Percentiles rank a stretch among this genome's conserved stretches.
These are phyloP conservation scores for Colletotrichum truncatum DNA, from an alignment of 2,329 filamentous ascomycete genomes.

Conservation along the genomic window DNA sequence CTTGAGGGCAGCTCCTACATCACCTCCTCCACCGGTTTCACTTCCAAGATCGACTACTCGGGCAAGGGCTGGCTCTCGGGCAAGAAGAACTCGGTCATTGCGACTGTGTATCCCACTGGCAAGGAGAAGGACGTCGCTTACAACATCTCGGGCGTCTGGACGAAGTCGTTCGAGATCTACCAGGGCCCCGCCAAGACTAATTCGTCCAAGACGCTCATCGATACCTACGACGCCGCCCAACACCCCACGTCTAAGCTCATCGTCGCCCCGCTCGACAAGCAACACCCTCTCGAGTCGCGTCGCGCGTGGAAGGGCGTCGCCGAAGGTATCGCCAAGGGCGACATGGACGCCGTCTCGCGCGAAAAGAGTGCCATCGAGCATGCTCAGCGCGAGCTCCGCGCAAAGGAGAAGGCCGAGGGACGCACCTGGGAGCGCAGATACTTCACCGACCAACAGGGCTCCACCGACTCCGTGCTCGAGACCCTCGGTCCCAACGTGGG, in stretches of 20 bases:
- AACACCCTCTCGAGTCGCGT: constrained; percentile 88
- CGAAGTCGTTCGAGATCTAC: constrained; percentile 81
- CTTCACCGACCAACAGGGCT: constrained; percentile 68
- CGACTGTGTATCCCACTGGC: constrained; percentile 75
- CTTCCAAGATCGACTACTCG: constrained; percentile 90
- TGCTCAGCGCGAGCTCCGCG: constrained; percentile 79
- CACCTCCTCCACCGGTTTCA: constrained; percentile 84
- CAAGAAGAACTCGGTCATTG: constrained; percentile 92
- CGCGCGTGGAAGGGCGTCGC: constrained; percentile 90
- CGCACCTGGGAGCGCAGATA: constrained; percentile 85
- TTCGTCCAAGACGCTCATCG: constrained; percentile 58
- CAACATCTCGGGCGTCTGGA: constrained; percentile 92
- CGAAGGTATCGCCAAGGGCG: constrained; percentile 79
- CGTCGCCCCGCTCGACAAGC: constrained; percentile 77
- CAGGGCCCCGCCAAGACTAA: constrained; percentile 66
- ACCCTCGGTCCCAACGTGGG: constrained; percentile 56
- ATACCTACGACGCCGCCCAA: constrained; percentile 68
- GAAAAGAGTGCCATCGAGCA: constrained; percentile 94
- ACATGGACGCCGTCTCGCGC: constrained; percentile 80
- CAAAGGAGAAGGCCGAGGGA: constrained; percentile 78
- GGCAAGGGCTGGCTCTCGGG: constrained; percentile 95
- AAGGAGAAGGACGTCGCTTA: constrained; percentile 80
- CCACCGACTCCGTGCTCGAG: constrained; percentile 53
- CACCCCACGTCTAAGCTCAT: constrained; percentile 72
- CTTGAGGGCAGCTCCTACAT: constrained; percentile 88